Conservation (phyloP, 345 rosid species). For the Bretschneidera sinensis region DNA sequence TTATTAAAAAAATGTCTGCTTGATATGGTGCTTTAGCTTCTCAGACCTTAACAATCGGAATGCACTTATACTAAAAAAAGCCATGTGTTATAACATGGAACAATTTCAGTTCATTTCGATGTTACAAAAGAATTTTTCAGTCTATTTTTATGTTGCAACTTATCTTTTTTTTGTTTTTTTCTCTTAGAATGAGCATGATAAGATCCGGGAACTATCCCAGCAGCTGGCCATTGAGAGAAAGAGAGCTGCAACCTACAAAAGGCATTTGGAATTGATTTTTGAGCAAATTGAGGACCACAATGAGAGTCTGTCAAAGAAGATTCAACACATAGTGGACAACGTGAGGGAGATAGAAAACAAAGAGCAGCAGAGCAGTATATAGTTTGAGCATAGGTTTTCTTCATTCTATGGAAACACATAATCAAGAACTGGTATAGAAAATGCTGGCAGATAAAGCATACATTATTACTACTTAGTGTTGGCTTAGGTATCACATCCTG, state of each 20-base stretch:
- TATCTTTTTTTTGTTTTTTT: neutral
- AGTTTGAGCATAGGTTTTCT: constrained; percentile 23
- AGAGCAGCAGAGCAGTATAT: constrained; percentile 45
- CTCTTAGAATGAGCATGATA: constrained; percentile 84
- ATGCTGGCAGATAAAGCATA: neutral
- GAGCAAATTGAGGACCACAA: constrained; percentile 93
- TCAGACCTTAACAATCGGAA: no score
- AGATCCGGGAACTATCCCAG: constrained; percentile 84
- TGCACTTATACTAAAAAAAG: no score
- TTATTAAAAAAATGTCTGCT: no score
- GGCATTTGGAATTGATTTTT: constrained; percentile 83
- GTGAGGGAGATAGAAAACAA: constrained; percentile 69
- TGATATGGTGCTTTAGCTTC: no score
- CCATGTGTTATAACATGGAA: no score
- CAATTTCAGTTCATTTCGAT: no score
- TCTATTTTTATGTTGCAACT: neutral
- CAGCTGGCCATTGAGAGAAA: constrained; percentile 90
- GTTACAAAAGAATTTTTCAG: neutral
- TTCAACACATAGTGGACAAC: constrained; percentile 69
- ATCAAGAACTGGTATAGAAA: constrained; percentile 12
- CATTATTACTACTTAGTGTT: neutral
- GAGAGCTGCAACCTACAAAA: constrained; percentile 83
- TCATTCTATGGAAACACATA: constrained; percentile 6
- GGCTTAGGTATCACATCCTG: constrained; percentile 7
- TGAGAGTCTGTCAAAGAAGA: constrained; percentile 71